Conservation (phyloP, 2,329 filamentous ascomycete genomes). For the Penicillium sp. region DNA sequence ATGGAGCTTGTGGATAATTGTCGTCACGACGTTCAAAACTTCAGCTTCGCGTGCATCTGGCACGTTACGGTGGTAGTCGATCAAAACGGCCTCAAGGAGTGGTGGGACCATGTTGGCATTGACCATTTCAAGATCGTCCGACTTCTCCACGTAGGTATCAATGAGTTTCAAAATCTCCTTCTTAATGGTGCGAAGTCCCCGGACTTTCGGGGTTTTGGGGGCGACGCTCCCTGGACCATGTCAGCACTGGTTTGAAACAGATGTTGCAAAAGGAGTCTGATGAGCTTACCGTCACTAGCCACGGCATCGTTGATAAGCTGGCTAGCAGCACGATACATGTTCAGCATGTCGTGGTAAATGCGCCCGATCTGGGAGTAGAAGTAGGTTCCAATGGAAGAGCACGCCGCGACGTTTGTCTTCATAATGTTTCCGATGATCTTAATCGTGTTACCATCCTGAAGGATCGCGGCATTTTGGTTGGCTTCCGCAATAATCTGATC, state of each 20-base stretch:
- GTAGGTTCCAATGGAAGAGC: constrained; percentile 90
- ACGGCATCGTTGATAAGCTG: constrained; percentile 92
- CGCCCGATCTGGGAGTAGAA: constrained; percentile 97
- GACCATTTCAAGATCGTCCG: constrained; percentile 90
- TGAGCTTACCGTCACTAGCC: constrained; percentile 66
- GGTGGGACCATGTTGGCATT: constrained; percentile 93
- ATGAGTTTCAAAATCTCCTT: constrained; percentile 99
- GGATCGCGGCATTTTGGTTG: constrained; percentile 74
- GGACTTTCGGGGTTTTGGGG: constrained; percentile 94
- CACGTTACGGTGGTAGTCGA: constrained; percentile 97
- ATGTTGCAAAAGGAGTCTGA: neutral
- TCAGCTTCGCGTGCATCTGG: constrained; percentile 93
- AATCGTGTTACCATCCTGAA: constrained; percentile 91
- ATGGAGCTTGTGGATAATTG: constrained; percentile 92
- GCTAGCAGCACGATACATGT: constrained; percentile 98
- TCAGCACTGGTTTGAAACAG: constrained; percentile 13
- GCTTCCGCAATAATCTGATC: constrained; percentile 88
- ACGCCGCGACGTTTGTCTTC: constrained; percentile 99
- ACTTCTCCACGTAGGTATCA: constrained; percentile 96
- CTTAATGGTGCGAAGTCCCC: constrained; percentile 94
- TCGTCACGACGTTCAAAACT: constrained; percentile 95
- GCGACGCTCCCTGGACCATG: constrained; percentile 68
- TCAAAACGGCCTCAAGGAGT: constrained; percentile 83
- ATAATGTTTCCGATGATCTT: constrained; percentile 99
- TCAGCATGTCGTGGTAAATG: constrained; percentile 97